phyloP scores from a whole-genome alignment of 148 eudicot species.

The Fagopyrum esculentum region DNA sequence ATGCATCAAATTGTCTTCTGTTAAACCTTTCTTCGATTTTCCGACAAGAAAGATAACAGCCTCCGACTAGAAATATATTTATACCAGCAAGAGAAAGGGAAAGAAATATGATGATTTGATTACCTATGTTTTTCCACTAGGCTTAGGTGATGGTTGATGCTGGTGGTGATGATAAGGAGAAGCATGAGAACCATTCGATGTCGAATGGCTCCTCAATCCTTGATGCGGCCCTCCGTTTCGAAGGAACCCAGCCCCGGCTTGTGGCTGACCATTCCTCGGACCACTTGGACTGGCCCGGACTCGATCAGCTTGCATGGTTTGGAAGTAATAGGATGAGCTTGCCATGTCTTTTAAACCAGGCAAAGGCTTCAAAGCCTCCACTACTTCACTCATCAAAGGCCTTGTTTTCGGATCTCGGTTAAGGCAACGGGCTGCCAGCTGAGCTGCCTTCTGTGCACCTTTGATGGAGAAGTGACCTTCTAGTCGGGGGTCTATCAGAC shows the following conservation, averaged over 20 bases:
- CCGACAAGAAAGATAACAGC: neutral
- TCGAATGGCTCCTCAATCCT: constrained; percentile 55
- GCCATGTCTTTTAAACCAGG: constrained; percentile 72
- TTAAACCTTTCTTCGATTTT: neutral
- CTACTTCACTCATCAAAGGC: constrained; percentile 69
- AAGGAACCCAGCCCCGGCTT: constrained; percentile 17
- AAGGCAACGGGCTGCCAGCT: constrained; percentile 62
- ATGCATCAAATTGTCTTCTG: constrained; percentile 1
- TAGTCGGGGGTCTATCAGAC: constrained; percentile 63
- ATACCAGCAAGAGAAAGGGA: neutral
- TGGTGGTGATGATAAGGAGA: constrained; percentile 54
- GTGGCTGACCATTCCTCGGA: constrained; percentile 28
- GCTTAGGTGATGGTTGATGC: constrained; percentile 42
- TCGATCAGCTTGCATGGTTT: constrained; percentile 55
- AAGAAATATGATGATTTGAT: neutral
- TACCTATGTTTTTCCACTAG: constrained; percentile 31
- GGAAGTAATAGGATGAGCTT: constrained; percentile 58
- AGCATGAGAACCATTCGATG: constrained; percentile 53
- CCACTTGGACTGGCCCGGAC: constrained; percentile 39
- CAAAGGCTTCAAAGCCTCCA: constrained; percentile 54
- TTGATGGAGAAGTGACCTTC: constrained; percentile 74
- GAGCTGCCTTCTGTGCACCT: constrained; percentile 71
- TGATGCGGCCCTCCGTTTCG: constrained; percentile 17
- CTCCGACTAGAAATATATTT: neutral
- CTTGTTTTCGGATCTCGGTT: constrained; percentile 67